These are phyloP conservation scores for Penicillium sp. DNA, from an alignment of 2,329 filamentous ascomycete genomes.

Conservation along the genomic window DNA sequence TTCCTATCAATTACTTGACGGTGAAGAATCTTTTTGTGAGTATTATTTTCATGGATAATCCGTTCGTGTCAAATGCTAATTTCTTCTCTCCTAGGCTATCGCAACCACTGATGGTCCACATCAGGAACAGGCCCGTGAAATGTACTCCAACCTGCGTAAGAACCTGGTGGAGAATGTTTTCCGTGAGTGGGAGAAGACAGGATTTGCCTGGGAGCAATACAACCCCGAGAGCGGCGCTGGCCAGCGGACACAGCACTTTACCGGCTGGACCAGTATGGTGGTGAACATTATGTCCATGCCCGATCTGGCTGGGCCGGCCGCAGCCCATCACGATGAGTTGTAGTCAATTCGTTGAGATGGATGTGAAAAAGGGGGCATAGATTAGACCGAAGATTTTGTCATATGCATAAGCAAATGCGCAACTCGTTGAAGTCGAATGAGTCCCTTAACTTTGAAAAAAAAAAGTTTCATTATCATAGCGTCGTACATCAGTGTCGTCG, in stretches of 20 bases:
- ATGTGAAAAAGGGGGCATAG: constrained; percentile 16
- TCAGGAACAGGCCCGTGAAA: constrained; percentile 63
- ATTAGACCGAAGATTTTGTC: constrained; percentile 5
- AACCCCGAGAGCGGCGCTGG: constrained; percentile 88
- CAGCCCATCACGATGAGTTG: constrained; percentile 50
- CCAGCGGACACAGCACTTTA: constrained; percentile 97
- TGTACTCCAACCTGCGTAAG: constrained; percentile 74
- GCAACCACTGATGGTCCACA: constrained; percentile 66
- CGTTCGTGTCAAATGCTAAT: constrained; percentile 2
- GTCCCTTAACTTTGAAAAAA: neutral
- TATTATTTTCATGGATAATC: constrained; percentile 23
- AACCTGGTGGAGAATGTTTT: constrained; percentile 90
- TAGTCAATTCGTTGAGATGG: constrained; percentile 27
- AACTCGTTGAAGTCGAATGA: neutral
- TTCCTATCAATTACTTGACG: constrained; percentile 92
- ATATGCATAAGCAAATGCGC: neutral
- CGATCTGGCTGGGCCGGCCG: constrained; percentile 51
- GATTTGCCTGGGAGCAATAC: constrained; percentile 99
- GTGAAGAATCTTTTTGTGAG: constrained; percentile 74
- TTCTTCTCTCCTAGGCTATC: constrained; percentile 54
- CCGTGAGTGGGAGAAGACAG: constrained; percentile 82
- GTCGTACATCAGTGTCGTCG: constrained; percentile 24
- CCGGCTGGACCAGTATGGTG: constrained; percentile 97
- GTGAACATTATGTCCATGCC: constrained; percentile 98
- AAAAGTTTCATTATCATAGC: neutral